phyloP scores from a whole-genome alignment of 495 filamentous ascomycete genomes.

The Penicillium parvum region DNA sequence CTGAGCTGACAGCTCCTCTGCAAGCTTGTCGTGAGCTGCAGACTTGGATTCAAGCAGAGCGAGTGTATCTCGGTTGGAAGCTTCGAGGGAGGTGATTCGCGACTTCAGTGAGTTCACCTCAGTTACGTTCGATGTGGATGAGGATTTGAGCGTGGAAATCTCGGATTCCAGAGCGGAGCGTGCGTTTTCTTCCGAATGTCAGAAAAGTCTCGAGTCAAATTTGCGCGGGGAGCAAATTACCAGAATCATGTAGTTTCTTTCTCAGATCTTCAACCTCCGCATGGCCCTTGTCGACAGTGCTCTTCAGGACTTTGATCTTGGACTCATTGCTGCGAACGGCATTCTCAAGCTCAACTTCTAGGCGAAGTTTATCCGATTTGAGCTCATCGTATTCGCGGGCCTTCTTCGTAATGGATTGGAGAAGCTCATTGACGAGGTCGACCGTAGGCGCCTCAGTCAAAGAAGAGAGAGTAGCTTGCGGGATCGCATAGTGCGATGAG shows the following conservation, averaged over 20 bases:
- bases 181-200: conserved; percentile 50
- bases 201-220: conserved; percentile 10
- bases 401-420: conserved; percentile 64
- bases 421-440: conserved; percentile 67
- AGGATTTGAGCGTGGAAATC: conserved; percentile 71
- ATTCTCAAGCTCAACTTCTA: conserved; percentile 91
- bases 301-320: conserved; percentile 73
- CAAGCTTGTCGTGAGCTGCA: conserved; percentile 75
- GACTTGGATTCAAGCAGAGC: conserved; percentile 86
- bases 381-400: conserved; percentile 75
- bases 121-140: conserved; percentile 67
- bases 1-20: conserved; percentile 77
- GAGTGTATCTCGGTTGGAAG: conserved; percentile 84
- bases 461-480: conserved; percentile 60
- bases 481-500: conserved; percentile 66
- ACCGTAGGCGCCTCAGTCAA: conserved; percentile 68
- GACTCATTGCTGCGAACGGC: conserved; percentile 75
- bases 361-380: conserved; percentile 74
- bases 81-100: conserved; percentile 79
- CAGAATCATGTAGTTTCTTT: conserved; percentile 74
- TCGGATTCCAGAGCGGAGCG: conserved; percentile 72
- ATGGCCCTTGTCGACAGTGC: conserved; percentile 72
- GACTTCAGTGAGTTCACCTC: conserved; percentile 71
- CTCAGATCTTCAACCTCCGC: conserved; percentile 74
- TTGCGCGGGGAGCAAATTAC: conserved; percentile 40